phyloP scores from a whole-genome alignment of 192 early-diverging fungal genomes.

The Gonapodya prolifera region DNA sequence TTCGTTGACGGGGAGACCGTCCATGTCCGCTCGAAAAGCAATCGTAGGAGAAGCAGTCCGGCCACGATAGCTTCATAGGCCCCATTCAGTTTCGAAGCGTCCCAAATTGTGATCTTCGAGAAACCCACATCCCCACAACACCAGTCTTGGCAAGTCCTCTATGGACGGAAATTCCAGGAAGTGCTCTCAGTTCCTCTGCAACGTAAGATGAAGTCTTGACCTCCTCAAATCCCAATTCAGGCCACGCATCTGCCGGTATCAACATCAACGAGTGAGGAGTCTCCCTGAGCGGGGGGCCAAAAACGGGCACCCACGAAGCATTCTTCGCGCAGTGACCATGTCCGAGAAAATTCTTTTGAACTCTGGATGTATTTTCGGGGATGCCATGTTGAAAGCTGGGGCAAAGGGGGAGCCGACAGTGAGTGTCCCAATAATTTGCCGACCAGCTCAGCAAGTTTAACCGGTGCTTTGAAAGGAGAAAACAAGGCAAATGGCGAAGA shows the following conservation, averaged over 20 bases:
- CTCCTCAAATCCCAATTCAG: neutral
- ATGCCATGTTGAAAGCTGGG: neutral
- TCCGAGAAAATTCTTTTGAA: neutral
- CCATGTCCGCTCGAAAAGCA: slow-evolving; percentile 4
- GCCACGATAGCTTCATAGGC: neutral
- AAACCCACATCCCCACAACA: neutral
- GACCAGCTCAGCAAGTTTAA: too few species aligned
- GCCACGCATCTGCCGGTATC: slow-evolving; percentile 1
- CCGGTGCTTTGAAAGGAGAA: too few species aligned
- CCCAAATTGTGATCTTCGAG: neutral
- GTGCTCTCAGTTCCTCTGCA: neutral
- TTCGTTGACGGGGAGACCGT: neutral
- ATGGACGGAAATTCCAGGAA: neutral
- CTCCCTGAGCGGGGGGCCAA: too few species aligned
- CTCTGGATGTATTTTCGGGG: neutral
- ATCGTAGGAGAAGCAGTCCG: neutral
- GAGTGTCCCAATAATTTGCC: too few species aligned
- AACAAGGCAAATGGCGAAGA: neutral
- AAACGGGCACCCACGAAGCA: neutral
- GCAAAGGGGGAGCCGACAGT: neutral
- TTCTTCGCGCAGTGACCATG: neutral
- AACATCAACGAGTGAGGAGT: too few species aligned
- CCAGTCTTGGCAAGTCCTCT: neutral
- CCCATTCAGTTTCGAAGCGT: neutral
- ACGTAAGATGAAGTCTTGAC: neutral